Base-by-base conservation (phyloP, 1,284 basidiomycete species). In the Vanrija sp. region DNA sequence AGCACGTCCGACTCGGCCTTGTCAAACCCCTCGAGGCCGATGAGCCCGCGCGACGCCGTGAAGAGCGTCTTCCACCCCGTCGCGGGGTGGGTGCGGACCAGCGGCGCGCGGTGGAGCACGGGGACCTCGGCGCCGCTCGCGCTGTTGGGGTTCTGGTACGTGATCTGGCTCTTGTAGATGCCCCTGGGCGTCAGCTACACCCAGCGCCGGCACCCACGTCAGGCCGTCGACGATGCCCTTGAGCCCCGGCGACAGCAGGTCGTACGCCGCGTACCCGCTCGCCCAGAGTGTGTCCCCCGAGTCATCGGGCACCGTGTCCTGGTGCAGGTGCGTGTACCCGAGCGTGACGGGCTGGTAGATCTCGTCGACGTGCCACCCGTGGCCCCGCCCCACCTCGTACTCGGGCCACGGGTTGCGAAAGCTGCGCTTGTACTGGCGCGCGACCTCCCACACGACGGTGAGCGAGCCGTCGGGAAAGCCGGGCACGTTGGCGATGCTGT, bases 321-420 rank as follows among this genome's bases (percentile, higher is more conserved):
- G 61, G 57, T 69, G 64, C 22, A 49, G 80, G 77, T 48, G 84
- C 78, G 75, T 86, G 78, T 58, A 85, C 66, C 79, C 78, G 63
- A 86, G 84, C 56, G 84, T 87, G 71, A 83, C 87, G 14, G 54
- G 83, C 54, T 87, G 79, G 62, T 88, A 86, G 2, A 87, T 85
- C 44, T 87, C 80, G 65, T 78, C 79, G 56, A 86, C 77, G 57
- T 85, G 83, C 77, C 87, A 86, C 59, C 86, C 82, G 76, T 60
- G 59, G 16, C 67, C 67, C 16, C 59, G 55, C 18, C 59, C 60
- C 66, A 83, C 64, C 71, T 80, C 79, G 62, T 82, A 79, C 60
- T 83, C 80, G 4, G 82, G 81, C 46, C 60, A 60, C n/a, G 60
- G 62, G 8, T 51, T 35, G 6, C 60, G 57, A 22, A 15, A 49